A percentile compares a stretch with the other conserved stretches of the same genome.
Evolutionary conservation across 2,329 filamentous ascomycete genomes (phyloP).

Genomic region (Ascochyta viciae-villosae): DNA sequence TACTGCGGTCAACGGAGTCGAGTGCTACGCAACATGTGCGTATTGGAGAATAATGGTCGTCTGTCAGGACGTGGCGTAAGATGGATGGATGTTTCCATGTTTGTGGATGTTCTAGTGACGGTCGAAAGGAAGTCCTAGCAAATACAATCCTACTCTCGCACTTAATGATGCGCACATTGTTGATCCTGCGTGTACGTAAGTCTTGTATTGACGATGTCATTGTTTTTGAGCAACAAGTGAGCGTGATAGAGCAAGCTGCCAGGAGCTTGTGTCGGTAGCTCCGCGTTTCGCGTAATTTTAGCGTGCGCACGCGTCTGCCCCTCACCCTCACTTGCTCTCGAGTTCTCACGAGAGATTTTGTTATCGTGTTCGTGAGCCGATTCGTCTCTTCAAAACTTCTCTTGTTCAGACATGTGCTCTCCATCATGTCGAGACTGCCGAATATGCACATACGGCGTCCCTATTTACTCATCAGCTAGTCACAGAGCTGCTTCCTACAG

Average conservation of each 20-base stretch:
- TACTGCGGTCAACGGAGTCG: conserved; percentile 7
- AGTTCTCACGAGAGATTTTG: too few relatives aligned
- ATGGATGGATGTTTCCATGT: not conserved
- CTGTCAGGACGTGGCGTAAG: not conserved
- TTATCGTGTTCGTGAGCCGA: too few relatives aligned
- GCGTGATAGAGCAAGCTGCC: not conserved
- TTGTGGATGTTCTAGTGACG: not conserved
- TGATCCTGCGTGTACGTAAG: too few relatives aligned
- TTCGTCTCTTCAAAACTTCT: too few relatives aligned
- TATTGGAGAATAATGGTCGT: conserved; percentile 22
- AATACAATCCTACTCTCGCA: not conserved
- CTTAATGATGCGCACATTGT: not conserved
- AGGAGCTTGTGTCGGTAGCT: not conserved
- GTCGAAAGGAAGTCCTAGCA: not conserved
- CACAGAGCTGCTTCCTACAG: too few relatives aligned
- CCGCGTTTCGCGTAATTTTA: not conserved
- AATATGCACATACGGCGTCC: too few relatives aligned
- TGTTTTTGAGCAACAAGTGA: too few relatives aligned
- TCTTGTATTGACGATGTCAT: too few relatives aligned
- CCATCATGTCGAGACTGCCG: too few relatives aligned
- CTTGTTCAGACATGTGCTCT: too few relatives aligned
- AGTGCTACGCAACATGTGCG: conserved; percentile 22
- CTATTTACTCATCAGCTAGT: too few relatives aligned
- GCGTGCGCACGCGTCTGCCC: not conserved
- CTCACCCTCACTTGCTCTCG: not conserved